A percentile compares a stretch with the other conserved stretches of the same genome.
These are phyloP conservation scores for Drechslera avenae DNA, from an alignment of 2,329 filamentous ascomycete genomes.

Conservation along the genomic window DNA sequence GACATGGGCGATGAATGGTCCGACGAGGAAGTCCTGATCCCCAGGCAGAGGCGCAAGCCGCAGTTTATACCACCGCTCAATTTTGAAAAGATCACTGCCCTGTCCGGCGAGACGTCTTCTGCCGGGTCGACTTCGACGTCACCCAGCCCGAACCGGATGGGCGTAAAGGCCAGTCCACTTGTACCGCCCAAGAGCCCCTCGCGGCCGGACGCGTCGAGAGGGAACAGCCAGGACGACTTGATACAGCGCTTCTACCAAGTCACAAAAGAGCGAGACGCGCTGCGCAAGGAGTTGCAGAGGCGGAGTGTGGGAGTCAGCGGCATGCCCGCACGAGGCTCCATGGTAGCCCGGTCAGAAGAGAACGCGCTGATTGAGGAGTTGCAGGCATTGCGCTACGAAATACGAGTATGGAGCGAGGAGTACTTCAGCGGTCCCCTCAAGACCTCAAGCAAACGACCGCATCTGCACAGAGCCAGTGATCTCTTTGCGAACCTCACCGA, in stretches of 20 bases:
- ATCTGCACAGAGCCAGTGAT: slow-evolving; percentile 39
- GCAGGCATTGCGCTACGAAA: slow-evolving; percentile 41
- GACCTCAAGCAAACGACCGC: slow-evolving; percentile 37
- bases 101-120: slow-evolving; percentile 32
- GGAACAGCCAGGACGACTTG: slow-evolving; percentile 46
- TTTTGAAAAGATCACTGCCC: slow-evolving; percentile 30
- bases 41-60: slow-evolving; percentile 35
- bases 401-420: slow-evolving; percentile 43
- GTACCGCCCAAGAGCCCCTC: slow-evolving; percentile 47
- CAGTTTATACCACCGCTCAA: slow-evolving; percentile 36
- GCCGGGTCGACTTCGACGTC: slow-evolving; percentile 33
- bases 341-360: slow-evolving; percentile 44
- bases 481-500: slow-evolving; percentile 43
- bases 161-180: slow-evolving; percentile 30
- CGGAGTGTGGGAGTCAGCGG: slow-evolving; percentile 41
- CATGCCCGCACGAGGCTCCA: slow-evolving; percentile 31
- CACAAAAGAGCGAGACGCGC: slow-evolving; percentile 45
- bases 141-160: slow-evolving; percentile 27
- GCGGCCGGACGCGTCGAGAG: slow-evolving; percentile 36
- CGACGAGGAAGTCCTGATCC: slow-evolving; percentile 46
- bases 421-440: slow-evolving; percentile 41
- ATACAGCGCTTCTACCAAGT: slow-evolving; percentile 47
- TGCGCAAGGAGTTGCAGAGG: slow-evolving; percentile 45
- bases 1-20: slow-evolving; percentile 45
- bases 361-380: slow-evolving; percentile 45